Conservation (phyloP, 306 rosid species). For the Cicer cuneatum region DNA sequence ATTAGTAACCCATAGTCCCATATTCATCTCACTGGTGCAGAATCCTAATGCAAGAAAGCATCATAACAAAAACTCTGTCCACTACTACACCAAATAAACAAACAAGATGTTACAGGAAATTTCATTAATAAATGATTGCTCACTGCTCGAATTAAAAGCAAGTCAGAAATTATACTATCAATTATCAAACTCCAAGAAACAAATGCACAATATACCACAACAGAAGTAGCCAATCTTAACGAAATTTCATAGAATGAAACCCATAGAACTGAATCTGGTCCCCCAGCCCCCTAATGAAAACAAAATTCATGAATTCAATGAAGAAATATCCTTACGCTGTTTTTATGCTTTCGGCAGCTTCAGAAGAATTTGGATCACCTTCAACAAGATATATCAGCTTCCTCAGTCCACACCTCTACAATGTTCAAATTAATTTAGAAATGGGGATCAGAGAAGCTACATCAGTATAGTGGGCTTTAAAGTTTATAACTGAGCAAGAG, state of each 20-base stretch:
- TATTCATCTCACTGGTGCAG: background rate
- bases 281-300: background rate
- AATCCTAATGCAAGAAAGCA: slow-evolving; percentile 28
- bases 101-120: background rate
- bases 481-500: slow-evolving; percentile 15
- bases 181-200: slow-evolving; percentile 20
- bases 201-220: background rate
- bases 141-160: slow-evolving; percentile 23
- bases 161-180: slow-evolving; percentile 26
- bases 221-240: too few species aligned
- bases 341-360: slow-evolving; percentile 94
- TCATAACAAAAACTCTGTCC: slow-evolving; percentile 22
- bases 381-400: slow-evolving; percentile 95
- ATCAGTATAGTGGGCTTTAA: slow-evolving; percentile 37
- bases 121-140: slow-evolving; percentile 21
- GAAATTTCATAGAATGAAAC: background rate
- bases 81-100: slow-evolving; percentile 25
- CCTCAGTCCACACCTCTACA: slow-evolving; percentile 90
- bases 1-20: slow-evolving; percentile 3
- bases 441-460: slow-evolving; percentile 7
- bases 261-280: background rate
- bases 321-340: slow-evolving; percentile 74
- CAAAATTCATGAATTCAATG: slow-evolving; percentile 5
- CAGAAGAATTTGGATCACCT: slow-evolving; percentile 94
- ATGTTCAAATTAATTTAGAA: slow-evolving; percentile 41